Conservation (phyloP, 495 filamentous ascomycete species). For the Letharia columbiana region DNA sequence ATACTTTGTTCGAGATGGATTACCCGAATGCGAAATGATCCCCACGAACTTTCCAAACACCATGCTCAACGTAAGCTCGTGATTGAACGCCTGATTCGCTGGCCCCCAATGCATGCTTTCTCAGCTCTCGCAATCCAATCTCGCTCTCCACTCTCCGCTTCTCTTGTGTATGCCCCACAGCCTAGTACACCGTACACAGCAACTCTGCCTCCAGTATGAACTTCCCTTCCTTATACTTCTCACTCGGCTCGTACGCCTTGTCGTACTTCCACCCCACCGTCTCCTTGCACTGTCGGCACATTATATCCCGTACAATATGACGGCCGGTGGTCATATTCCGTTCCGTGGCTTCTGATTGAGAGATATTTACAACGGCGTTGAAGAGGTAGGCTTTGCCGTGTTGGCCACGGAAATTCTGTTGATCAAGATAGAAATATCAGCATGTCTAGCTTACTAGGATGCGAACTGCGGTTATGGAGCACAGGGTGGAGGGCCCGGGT, state of each 20-base stretch:
- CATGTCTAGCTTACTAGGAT: neutral
- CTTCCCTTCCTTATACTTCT: conserved; percentile 99
- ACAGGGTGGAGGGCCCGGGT: neutral
- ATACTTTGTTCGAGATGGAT: neutral
- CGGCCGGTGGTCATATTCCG: conserved; percentile 98
- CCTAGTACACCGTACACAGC: conserved; percentile 62
- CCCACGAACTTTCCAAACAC: conserved; percentile 8
- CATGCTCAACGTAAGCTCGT: conserved; percentile 8
- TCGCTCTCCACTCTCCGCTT: neutral
- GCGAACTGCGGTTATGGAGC: neutral
- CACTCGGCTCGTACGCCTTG: conserved; percentile 79
- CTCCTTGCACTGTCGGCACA: conserved; percentile 78
- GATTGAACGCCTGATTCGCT: neutral
- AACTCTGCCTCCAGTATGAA: conserved; percentile 94
- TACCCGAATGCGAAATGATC: neutral
- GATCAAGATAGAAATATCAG: neutral
- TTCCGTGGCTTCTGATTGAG: conserved; percentile 68
- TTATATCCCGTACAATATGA: conserved; percentile 88
- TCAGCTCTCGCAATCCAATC: neutral
- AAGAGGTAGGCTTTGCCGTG: conserved; percentile 98
- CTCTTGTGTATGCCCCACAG: neutral
- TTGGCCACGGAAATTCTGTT: conserved; percentile 94
- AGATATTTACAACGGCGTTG: conserved; percentile 85
- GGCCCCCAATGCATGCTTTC: neutral
- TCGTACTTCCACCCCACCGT: conserved; percentile 99